phyloP scores from a whole-genome alignment of 225 moss, liverwort and hornwort species.

The Marchantia polymorpha region DNA sequence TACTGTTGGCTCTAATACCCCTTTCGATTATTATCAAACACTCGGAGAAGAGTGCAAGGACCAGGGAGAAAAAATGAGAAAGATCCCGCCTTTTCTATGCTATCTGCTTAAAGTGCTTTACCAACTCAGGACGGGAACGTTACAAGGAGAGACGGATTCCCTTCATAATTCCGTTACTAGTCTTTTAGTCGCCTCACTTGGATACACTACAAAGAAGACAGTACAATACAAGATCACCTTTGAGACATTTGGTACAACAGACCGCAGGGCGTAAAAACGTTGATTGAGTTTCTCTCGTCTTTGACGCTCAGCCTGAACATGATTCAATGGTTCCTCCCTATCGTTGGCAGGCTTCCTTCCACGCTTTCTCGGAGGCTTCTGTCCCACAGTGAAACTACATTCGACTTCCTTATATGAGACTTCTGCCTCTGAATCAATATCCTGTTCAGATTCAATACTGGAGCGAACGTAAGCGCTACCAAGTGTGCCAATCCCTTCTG shows the following conservation, averaged over 20 bases:
- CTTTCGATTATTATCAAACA: too few species aligned
- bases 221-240: slow-evolving; percentile 41
- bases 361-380: slow-evolving; percentile 87
- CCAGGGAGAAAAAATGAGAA: too few species aligned
- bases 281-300: slow-evolving; percentile 92
- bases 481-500: slow-evolving; percentile 44
- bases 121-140: too few species aligned
- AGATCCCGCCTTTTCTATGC: too few species aligned
- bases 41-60: too few species aligned
- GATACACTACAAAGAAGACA: background rate
- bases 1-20: too few species aligned
- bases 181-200: background rate
- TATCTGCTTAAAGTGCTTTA: too few species aligned
- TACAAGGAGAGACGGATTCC: too few species aligned
- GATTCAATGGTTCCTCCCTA: slow-evolving; percentile 86
- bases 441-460: slow-evolving; percentile 65
- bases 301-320: slow-evolving; percentile 91
- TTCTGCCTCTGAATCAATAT: slow-evolving; percentile 90
- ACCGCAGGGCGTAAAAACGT: slow-evolving; percentile 79
- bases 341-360: slow-evolving; percentile 91
- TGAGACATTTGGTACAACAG: slow-evolving; percentile 92
- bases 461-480: slow-evolving; percentile 54
- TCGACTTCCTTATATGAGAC: slow-evolving; percentile 74
- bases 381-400: slow-evolving; percentile 55
- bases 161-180: too few species aligned